Base-by-base conservation (phyloP, 208 protist genomes). In the Trypanosoma melophagium region DNA sequence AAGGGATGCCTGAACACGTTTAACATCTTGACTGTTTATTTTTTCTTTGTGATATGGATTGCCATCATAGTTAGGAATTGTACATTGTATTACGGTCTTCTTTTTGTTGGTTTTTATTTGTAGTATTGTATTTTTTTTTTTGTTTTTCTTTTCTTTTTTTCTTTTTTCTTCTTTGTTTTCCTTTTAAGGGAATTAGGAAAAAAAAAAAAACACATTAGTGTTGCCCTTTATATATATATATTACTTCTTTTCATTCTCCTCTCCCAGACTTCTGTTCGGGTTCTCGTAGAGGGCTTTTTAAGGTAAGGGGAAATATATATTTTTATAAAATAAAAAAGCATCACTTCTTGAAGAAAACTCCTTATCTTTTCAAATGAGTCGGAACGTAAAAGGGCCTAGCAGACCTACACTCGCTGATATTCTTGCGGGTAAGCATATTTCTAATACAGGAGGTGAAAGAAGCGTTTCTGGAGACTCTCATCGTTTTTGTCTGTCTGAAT, bases 341-440 rank as follows among this genome's bases (percentile, higher is more conserved):
- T 44, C n/a, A n/a, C n/a, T 44, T 44, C 7, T 44, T 44, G 7
- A 44, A 44, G 12, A 14, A 44, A 14, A 14, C 12, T 44, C 12
- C 3, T 55, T 9, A 25, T 14, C 19, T 22, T 55, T 28, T 17
- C n/a, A 7, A 66, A 66, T 66, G 60, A 17, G 0, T 44, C 25
- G 24, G 0, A 35, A 66, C 17, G 4, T 0, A 41, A 22, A 28
- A 28, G 3, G 28, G 10, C 31, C 1, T 42, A 54, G 57, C 17
- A 57, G 44, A n/a, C 40, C 55, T 25, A 62, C 64, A 31, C 45
- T 69, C 24, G 53, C 55, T 28, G 64, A 69, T 28, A 44, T 62
- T 52, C 38, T 69, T 13, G 52, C 55, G 7, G 64, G 54, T 31
- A 69, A 13, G 35, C 7, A 13, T 65, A 8, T 12, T 9, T 19